Evolutionary conservation across 2,329 filamentous ascomycete genomes (phyloP).

Genomic region (Hirsutella rhossiliensis): DNA sequence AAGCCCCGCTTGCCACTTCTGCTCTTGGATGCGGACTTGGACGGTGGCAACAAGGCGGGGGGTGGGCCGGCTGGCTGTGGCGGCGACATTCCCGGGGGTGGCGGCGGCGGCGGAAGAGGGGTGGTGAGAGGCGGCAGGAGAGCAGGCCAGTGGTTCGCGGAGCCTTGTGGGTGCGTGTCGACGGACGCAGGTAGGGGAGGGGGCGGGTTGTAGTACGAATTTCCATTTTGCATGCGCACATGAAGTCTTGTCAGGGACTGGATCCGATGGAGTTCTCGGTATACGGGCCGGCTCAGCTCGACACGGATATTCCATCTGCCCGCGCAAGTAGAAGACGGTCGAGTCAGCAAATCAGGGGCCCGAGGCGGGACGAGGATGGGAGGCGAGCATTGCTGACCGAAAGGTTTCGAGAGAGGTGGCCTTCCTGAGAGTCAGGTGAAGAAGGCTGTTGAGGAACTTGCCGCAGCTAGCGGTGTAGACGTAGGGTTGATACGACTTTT

Average conservation of each 20-base stretch:
- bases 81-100: constrained; percentile 5
- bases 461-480: constrained; percentile 43
- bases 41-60: constrained; percentile 18
- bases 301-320: constrained; percentile 51
- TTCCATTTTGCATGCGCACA: constrained; percentile 45
- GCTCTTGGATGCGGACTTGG: constrained; percentile 22
- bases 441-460: constrained; percentile 51
- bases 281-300: constrained; percentile 47
- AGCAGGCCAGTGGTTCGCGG: constrained; percentile 18
- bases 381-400: constrained; percentile 24
- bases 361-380: neutral
- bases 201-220: constrained; percentile 39
- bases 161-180: constrained; percentile 15
- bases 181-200: constrained; percentile 29
- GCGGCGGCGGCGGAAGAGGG: constrained; percentile 7
- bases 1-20: constrained; percentile 19
- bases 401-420: constrained; percentile 44
- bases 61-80: constrained; percentile 12
- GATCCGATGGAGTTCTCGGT: constrained; percentile 42
- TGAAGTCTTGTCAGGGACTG: constrained; percentile 39
- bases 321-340: neutral
- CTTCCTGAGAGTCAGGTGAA: constrained; percentile 43
- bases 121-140: constrained; percentile 11
- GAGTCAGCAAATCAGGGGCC: neutral
- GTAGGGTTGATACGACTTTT: constrained; percentile 40